Percentiles rank a stretch among this genome's conserved stretches.
These are phyloP conservation scores for Pseudogymnoascus sp. DNA, from an alignment of 2,329 filamentous ascomycete species.

Conservation along the genomic window DNA sequence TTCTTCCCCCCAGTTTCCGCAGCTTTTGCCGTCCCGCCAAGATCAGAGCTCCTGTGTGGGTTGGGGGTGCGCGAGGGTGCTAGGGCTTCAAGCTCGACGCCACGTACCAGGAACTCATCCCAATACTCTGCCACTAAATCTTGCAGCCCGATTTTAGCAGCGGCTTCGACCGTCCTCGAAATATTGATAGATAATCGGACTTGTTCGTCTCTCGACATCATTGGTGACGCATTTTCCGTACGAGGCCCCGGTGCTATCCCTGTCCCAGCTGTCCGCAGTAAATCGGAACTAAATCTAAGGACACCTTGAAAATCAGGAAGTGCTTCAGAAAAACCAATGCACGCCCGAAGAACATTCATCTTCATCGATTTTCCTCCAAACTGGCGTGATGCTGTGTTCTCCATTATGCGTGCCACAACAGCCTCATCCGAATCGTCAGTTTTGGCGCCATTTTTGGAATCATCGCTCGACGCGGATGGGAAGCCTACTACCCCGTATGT, in stretches of 20 bases:
- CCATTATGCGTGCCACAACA: constrained; percentile 48
- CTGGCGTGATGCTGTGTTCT: constrained; percentile 47
- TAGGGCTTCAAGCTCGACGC: constrained; percentile 59
- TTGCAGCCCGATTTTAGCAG: constrained; percentile 61
- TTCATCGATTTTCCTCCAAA: constrained; percentile 78
- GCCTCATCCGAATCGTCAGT: constrained; percentile 42
- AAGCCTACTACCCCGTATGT: constrained; percentile 56
- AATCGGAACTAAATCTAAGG: constrained; percentile 74
- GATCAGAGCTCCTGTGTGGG: constrained; percentile 48
- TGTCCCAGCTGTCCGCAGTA: constrained; percentile 73
- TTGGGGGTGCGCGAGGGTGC: constrained; percentile 53
- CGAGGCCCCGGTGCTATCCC: constrained; percentile 65
- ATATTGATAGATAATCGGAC: constrained; percentile 77
- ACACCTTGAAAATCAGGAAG: constrained; percentile 86
- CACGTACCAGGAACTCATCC: constrained; percentile 88
- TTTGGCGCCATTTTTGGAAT: constrained; percentile 7
- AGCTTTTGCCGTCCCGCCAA: constrained; percentile 35
- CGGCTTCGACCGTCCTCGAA: constrained; percentile 70
- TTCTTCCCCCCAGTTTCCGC: constrained; percentile 43
- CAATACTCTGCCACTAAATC: constrained; percentile 78
- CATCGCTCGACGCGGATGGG: constrained; percentile 29
- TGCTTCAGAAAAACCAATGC: constrained; percentile 88
- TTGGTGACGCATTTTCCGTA: constrained; percentile 59
- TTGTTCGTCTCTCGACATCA: constrained; percentile 74
- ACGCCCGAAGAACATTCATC: constrained; percentile 77